Percentiles rank a stretch among this genome's conserved stretches.
Conservation (phyloP, 2,329 filamentous ascomycete species). For the Periconia digitata region DNA sequence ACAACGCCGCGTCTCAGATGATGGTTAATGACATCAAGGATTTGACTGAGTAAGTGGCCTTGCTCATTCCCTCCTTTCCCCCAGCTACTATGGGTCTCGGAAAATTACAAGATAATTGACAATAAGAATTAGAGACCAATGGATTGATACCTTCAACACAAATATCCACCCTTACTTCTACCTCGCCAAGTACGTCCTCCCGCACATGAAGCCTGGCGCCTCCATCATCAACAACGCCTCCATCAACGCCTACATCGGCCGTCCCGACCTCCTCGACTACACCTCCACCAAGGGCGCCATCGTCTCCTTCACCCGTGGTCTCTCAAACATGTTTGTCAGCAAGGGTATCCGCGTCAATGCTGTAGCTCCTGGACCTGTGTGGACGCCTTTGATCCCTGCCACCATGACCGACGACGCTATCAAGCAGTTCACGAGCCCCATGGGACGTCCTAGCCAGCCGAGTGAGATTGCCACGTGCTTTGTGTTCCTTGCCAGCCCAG, state of each 20-base stretch:
- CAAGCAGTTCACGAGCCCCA: slow-evolving; percentile 71
- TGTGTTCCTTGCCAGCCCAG: slow-evolving; percentile 75
- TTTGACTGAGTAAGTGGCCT: slow-evolving; percentile 63
- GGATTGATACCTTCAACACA: slow-evolving; percentile 75
- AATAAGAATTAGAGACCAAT: slow-evolving; percentile 63
- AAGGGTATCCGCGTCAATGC: slow-evolving; percentile 77
- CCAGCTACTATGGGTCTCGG: background rate
- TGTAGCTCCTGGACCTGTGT: slow-evolving; percentile 69
- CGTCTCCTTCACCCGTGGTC: slow-evolving; percentile 73
- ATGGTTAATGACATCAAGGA: slow-evolving; percentile 72
- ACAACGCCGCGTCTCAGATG: slow-evolving; percentile 75
- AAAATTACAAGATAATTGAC: background rate
- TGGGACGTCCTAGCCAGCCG: slow-evolving; percentile 77
- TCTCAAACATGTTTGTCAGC: slow-evolving; percentile 72
- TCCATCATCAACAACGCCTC: slow-evolving; percentile 86
- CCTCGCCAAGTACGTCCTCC: slow-evolving; percentile 73
- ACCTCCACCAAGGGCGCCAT: slow-evolving; percentile 79
- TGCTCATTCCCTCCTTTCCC: background rate
- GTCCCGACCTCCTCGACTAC: slow-evolving; percentile 79
- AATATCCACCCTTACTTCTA: slow-evolving; percentile 86
- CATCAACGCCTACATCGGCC: slow-evolving; percentile 80
- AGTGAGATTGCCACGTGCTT: slow-evolving; percentile 81
- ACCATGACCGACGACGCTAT: slow-evolving; percentile 59
- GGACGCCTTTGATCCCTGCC: slow-evolving; percentile 47
- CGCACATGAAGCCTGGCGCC: slow-evolving; percentile 72